Percentiles rank a stretch among this genome's conserved stretches.
Conservation (phyloP, 805 yeast genomes). For the Yarrowia sp. region DNA sequence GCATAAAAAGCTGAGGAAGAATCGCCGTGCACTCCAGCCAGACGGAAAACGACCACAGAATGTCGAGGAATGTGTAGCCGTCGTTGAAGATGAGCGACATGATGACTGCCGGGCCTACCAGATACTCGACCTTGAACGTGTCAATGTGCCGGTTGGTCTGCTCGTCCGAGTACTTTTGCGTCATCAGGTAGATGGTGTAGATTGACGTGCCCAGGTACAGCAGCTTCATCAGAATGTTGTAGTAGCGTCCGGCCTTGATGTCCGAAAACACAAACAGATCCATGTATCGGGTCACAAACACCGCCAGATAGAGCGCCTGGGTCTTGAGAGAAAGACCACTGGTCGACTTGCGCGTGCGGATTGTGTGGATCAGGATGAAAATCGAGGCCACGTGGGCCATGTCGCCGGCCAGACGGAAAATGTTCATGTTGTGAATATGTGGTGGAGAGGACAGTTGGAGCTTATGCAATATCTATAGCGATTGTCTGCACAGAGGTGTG, state of each 20-base stretch:
- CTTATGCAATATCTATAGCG: background rate
- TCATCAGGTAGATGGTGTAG: conserved; percentile 73
- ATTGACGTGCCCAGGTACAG: conserved; percentile 73
- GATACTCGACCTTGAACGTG: conserved; percentile 70
- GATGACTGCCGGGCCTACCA: conserved; percentile 61
- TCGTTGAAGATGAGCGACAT: conserved; percentile 63
- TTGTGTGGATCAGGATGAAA: conserved; percentile 68
- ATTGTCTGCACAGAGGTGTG: background rate
- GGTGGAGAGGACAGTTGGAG: background rate
- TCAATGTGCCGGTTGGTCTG: conserved; percentile 59
- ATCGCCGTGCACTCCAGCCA: conserved; percentile 95
- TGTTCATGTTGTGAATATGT: conserved; percentile 24
- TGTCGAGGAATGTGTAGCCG: conserved; percentile 55
- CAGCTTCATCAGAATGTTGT: conserved; percentile 78
- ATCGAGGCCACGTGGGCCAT: conserved; percentile 79
- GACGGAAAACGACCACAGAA: conserved; percentile 79
- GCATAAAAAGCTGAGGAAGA: conserved; percentile 85
- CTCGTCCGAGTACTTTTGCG: conserved; percentile 54
- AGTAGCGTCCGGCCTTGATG: conserved; percentile 36
- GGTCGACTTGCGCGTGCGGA: conserved; percentile 60
- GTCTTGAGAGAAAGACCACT: conserved; percentile 88
- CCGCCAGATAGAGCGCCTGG: conserved; percentile 72
- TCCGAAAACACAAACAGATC: conserved; percentile 55
- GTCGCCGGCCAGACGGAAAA: conserved; percentile 53
- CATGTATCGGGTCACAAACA: conserved; percentile 69